A percentile compares a stretch with the other conserved stretches of the same genome.
phyloP scores from a whole-genome alignment of 306 rosid species.

The Prosopis cineraria region DNA sequence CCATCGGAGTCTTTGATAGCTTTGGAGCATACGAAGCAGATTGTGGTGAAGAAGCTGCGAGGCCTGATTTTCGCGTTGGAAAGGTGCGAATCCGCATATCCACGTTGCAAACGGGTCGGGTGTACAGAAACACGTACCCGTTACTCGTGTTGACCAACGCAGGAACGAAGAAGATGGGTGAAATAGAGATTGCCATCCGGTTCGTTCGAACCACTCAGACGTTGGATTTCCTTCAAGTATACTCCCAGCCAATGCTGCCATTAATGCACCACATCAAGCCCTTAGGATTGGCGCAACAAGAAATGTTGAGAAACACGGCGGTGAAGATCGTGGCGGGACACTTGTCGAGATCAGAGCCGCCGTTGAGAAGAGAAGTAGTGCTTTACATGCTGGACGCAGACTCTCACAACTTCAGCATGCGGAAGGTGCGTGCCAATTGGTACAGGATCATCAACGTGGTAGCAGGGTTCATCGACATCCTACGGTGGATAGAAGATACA shows the following conservation, averaged over 20 bases:
- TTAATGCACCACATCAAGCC: slow-evolving; percentile 87
- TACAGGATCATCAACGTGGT: slow-evolving; percentile 62
- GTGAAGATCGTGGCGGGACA: slow-evolving; percentile 64
- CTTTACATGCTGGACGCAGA: slow-evolving; percentile 77
- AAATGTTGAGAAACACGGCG: slow-evolving; percentile 57
- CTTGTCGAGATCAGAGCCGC: slow-evolving; percentile 79
- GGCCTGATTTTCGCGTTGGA: slow-evolving; percentile 65
- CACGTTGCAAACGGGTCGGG: slow-evolving; percentile 61
- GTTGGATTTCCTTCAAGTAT: slow-evolving; percentile 73
- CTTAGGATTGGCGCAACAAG: slow-evolving; percentile 72
- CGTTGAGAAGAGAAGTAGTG: slow-evolving; percentile 64
- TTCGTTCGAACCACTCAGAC: slow-evolving; percentile 53
- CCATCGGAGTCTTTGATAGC: slow-evolving; percentile 74
- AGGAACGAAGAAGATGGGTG: slow-evolving; percentile 79
- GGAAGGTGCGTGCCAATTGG: slow-evolving; percentile 83
- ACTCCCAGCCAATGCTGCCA: slow-evolving; percentile 72
- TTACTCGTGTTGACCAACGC: slow-evolving; percentile 48
- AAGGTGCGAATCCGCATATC: slow-evolving; percentile 75
- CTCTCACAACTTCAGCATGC: slow-evolving; percentile 67
- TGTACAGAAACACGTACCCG: slow-evolving; percentile 66
- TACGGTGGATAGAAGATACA: slow-evolving; percentile 71
- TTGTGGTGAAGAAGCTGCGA: slow-evolving; percentile 25
- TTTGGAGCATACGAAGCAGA: slow-evolving; percentile 38
- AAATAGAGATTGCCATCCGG: slow-evolving; percentile 71
- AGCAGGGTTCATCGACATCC: slow-evolving; percentile 53